Base-by-base conservation (phyloP, 2,329 filamentous ascomycete species). In the Curvularia sp. region DNA sequence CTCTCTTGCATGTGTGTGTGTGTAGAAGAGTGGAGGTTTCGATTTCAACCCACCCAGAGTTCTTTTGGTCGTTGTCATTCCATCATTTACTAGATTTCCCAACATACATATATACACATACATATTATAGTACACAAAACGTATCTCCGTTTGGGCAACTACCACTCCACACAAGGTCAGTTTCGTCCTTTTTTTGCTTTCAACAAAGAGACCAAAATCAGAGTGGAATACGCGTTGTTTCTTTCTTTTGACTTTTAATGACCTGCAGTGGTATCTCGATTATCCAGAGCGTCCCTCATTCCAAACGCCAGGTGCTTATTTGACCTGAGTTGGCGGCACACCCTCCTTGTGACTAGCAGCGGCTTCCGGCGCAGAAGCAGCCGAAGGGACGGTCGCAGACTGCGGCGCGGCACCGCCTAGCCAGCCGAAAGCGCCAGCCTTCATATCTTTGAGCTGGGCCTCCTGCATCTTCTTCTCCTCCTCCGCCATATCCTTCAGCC, bases 371-470 rank as follows among this genome's bases (percentile, higher is more conserved):
- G 64, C 65, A 1, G 56, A 50, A 6, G 63, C 66, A 13, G 67
- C 65, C 4, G 62, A 62, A 12, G 66, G 66, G 1, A 61, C 62
- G 1, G 64, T 55, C 0, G 65, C 61, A 2, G 51, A 57, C 31
- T 64, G 18, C 28, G 65, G 44, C 0, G 64, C 60, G 2, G 57
- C 55, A 20, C 63, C 64, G n/a, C 67, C 68, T 46, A 75, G 58
- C 68, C 68, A 75, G 49, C 68, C 65, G 44, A 75, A 73, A 0
- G 72, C 68, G 24, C 72, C 69, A 18, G 64, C 71, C 85, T 94
- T 95, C 92, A 97, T 96, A 73, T 86, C 92, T 80, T 90, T 91
- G 89, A 96, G 93, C 70, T 90, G 89, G 79, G 96, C 93, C 73
- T 96, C 91, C 78, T 93, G 91, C 63, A 88, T 84, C 83, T 92